phyloP scores from a whole-genome alignment of 2,329 filamentous ascomycete species.

The Diaporthe eres region DNA sequence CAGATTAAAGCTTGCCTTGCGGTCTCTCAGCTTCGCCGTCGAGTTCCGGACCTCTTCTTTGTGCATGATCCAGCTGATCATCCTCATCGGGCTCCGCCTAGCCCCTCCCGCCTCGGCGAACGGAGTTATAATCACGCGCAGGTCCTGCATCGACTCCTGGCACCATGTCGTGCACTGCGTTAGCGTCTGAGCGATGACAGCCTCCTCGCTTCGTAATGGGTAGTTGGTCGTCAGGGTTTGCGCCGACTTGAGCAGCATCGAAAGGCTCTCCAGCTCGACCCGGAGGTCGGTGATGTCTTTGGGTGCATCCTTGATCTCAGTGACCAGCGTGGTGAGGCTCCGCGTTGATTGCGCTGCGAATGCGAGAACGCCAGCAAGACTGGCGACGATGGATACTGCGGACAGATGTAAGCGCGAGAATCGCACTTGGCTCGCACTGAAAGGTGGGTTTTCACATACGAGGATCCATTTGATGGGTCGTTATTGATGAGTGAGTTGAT shows the following conservation, averaged over 20 bases:
- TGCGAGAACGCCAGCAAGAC: constrained; percentile 15
- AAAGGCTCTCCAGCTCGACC: neutral
- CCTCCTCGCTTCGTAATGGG: neutral
- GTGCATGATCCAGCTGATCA: constrained; percentile 15
- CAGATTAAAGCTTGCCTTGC: neutral
- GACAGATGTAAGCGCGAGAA: neutral
- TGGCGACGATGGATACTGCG: neutral
- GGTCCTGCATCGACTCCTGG: constrained; percentile 15
- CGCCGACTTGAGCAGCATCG: neutral
- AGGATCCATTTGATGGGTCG: neutral
- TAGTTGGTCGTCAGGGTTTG: neutral
- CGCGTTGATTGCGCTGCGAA: constrained; percentile 7
- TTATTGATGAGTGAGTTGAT: neutral
- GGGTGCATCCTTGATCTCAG: constrained; percentile 7
- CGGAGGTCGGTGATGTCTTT: constrained; percentile 4
- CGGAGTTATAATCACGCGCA: neutral
- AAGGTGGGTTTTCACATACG: neutral
- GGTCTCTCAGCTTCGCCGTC: constrained; percentile 15
- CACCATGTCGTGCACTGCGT: constrained; percentile 15
- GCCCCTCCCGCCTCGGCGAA: constrained; percentile 4
- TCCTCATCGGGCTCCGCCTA: neutral
- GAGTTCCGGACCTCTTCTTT: constrained; percentile 12
- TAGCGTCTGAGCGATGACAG: neutral
- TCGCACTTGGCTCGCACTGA: neutral
- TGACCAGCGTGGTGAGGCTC: constrained; percentile 2